Percentiles rank a stretch among this genome's conserved stretches.
Evolutionary conservation across 2,329 filamentous ascomycete genomes (phyloP).

Genomic region (Ophiostoma ulmi): DNA sequence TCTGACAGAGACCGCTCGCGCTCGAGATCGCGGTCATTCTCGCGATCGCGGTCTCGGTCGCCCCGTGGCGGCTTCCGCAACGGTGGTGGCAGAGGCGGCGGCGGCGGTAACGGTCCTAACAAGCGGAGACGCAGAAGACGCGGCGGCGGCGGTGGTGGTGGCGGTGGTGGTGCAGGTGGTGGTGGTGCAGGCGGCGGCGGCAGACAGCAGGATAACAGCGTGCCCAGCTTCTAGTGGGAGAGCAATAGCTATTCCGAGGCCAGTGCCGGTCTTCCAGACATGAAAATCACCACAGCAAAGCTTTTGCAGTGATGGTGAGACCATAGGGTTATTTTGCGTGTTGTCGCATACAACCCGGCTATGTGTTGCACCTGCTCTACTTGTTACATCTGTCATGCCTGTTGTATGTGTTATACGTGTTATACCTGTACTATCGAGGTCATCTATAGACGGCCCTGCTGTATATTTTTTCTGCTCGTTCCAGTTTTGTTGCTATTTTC

Average conservation of each 20-base stretch:
- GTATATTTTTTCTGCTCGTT: neutral
- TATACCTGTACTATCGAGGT: neutral
- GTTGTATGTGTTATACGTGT: neutral
- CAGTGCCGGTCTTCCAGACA: neutral
- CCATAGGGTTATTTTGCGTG: neutral
- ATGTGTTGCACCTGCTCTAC: neutral
- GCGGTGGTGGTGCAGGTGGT: neutral
- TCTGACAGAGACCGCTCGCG: slow-evolving; percentile 33
- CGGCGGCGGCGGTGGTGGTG: neutral
- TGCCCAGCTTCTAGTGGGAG: neutral
- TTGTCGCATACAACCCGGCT: neutral
- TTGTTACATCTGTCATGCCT: neutral
- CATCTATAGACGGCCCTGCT: neutral
- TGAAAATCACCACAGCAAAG: neutral
- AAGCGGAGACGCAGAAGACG: slow-evolving; percentile 14
- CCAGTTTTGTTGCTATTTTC: neutral
- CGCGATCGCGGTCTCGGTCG: slow-evolving; percentile 18
- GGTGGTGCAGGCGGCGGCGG: neutral
- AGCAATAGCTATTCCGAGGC: neutral
- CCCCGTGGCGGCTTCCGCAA: slow-evolving; percentile 12
- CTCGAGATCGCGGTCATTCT: slow-evolving; percentile 23
- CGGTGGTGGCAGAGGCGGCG: neutral
- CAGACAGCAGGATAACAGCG: neutral
- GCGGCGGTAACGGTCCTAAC: neutral
- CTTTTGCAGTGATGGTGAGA: neutral